Evolutionary conservation across 768 basidiomycete genomes (phyloP).

Genomic region (Lentinula edodes): DNA sequence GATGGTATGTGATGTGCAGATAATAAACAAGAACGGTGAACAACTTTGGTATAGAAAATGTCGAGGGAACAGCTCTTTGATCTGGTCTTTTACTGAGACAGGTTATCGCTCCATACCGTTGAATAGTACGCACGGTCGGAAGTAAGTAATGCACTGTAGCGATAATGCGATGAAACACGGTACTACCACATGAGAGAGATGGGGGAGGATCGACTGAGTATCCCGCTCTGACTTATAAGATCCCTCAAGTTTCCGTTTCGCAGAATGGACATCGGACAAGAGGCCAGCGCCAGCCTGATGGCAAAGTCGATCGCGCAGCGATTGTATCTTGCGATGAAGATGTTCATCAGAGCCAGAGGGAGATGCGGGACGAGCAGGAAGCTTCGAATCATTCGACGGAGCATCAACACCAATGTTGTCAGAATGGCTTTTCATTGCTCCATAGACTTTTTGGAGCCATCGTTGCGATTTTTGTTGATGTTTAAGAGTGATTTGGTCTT

Average conservation of each 20-base stretch:
- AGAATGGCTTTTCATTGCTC: slow-evolving; percentile 12
- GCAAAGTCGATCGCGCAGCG: slow-evolving; percentile 28
- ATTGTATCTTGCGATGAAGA: slow-evolving; percentile 32
- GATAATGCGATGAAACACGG: too few species aligned
- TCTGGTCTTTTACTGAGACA: too few species aligned
- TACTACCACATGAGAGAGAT: too few species aligned
- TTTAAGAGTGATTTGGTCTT: slow-evolving; percentile 20
- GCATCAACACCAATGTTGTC: background rate
- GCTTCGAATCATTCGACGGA: background rate
- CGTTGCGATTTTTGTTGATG: slow-evolving; percentile 36
- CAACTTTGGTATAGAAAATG: too few species aligned
- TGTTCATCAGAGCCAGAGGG: slow-evolving; percentile 6
- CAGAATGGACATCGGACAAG: slow-evolving; percentile 25
- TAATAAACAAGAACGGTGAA: too few species aligned
- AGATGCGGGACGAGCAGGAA: background rate
- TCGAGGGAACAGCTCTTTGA: too few species aligned
- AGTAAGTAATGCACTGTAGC: too few species aligned
- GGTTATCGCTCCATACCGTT: too few species aligned
- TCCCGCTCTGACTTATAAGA: slow-evolving; percentile 27
- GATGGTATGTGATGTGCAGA: too few species aligned
- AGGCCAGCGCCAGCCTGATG: slow-evolving; percentile 20
- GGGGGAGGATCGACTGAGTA: too few species aligned
- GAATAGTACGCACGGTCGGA: too few species aligned
- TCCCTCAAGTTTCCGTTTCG: slow-evolving; percentile 43
- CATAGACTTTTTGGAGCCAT: slow-evolving; percentile 48